Conservation (phyloP, 192 early-diverging fungal genomes). For the Gaertneriomyces semiglobifer region DNA sequence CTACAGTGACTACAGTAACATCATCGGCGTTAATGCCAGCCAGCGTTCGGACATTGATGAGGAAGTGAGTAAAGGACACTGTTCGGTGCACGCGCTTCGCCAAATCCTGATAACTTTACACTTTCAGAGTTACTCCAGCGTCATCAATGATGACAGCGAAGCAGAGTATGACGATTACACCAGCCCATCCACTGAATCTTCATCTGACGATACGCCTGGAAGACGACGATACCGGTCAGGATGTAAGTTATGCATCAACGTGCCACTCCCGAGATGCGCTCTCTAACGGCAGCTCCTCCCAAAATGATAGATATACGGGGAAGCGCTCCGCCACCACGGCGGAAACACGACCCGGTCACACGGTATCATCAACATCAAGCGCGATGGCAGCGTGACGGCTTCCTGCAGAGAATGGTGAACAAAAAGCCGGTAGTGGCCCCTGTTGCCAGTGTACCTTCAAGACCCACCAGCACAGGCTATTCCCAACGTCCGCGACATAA, state of each 20-base stretch:
- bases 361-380: slow-evolving; percentile 32
- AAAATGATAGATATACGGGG: slow-evolving; percentile 15
- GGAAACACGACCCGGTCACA: slow-evolving; percentile 32
- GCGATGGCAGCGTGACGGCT: slow-evolving; percentile 28
- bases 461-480: not conserved
- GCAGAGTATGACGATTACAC: slow-evolving; percentile 8
- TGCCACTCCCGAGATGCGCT: not conserved
- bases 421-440: not conserved
- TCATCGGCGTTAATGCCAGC: not conserved
- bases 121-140: not conserved
- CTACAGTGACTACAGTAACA: not conserved
- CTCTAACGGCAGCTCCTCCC: not conserved
- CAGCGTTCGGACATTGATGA: not conserved
- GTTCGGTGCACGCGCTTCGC: not conserved
- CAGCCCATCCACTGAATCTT: not conserved
- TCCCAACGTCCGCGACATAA: slow-evolving; percentile 6
- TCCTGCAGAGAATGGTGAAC: slow-evolving; percentile 21
- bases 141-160: not conserved
- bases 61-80: not conserved
- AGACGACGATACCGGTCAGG: not conserved
- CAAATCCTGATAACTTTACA: not conserved
- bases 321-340: not conserved
- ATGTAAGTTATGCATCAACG: not conserved
- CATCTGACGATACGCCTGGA: not conserved
- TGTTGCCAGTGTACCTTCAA: slow-evolving; percentile 6